Conservation (phyloP, 768 basidiomycete genomes). For the Leccinum uliginosum region DNA sequence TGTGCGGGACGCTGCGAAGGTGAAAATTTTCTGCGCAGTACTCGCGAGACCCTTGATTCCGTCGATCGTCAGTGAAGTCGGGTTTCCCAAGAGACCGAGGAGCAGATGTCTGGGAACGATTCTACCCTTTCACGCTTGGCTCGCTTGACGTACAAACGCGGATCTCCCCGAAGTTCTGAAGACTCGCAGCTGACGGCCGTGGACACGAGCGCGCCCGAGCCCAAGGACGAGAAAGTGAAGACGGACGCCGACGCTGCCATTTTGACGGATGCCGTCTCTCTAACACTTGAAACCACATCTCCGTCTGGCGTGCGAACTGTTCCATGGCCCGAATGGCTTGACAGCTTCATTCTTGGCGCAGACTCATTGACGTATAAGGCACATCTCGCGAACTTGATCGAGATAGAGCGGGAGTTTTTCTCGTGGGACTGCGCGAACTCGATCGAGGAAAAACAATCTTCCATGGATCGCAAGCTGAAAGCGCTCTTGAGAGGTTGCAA, state of each 20-base stretch:
- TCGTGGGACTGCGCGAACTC: slow-evolving; percentile 18
- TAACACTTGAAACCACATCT: slow-evolving; percentile 15
- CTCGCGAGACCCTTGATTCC: slow-evolving; percentile 42
- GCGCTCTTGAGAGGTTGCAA: slow-evolving; percentile 41
- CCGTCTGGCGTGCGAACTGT: slow-evolving; percentile 25
- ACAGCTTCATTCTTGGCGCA: slow-evolving; percentile 32
- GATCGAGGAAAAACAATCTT: slow-evolving; percentile 22
- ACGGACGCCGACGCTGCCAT: slow-evolving; percentile 16
- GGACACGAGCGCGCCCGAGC: slow-evolving; percentile 8
- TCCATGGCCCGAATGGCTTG: slow-evolving; percentile 40
- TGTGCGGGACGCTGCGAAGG: slow-evolving; percentile 32
- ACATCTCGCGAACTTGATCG: slow-evolving; percentile 32
- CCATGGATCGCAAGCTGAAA: slow-evolving; percentile 38
- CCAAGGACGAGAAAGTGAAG: slow-evolving; percentile 18
- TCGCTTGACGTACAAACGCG: slow-evolving; percentile 26
- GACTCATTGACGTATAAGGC: slow-evolving; percentile 35
- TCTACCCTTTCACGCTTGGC: slow-evolving; percentile 6
- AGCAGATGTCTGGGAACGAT: slow-evolving; percentile 30
- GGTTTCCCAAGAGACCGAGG: slow-evolving; percentile 41
- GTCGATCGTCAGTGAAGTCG: slow-evolving; percentile 42
- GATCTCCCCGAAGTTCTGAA: slow-evolving; percentile 53
- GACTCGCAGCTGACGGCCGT: slow-evolving; percentile 61
- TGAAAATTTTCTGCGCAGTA: slow-evolving; percentile 44
- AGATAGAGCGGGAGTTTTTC: slow-evolving; percentile 33
- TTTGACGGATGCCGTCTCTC: slow-evolving; percentile 17